Evolutionary conservation across 192 early-diverging fungal species (phyloP), one percentile per base, ranked within the genome.

Genomic region (Allomyces macrogynus): DNA sequence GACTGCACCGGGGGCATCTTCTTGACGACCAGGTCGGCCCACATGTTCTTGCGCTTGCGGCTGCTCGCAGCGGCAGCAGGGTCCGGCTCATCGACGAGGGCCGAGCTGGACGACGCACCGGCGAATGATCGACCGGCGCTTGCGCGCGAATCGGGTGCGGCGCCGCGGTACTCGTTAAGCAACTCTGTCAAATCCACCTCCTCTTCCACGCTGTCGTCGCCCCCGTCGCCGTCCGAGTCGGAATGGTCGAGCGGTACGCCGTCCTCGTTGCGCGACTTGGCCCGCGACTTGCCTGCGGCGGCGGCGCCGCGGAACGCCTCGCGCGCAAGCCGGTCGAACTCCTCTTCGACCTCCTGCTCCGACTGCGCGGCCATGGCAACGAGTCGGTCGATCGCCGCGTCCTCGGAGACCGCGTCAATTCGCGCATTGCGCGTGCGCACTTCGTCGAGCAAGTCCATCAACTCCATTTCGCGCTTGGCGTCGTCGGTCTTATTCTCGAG

Each of bases 381-480:
- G 43, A 86, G 71, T 3, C 68, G 63, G 8, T 84, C 81, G 23
- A 92, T 66, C 10, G 91, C 68, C 10, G 70, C 75, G 60, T 88
- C 86, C 0, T 77, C 72, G 65, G 84, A 83, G 11, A 92, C 77
- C 16, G 92, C 73, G 67, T 95, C 96, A 24, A 75, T 85, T 23
- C 77, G 70, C 0, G 95, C 91, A 68, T 96, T 99, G 63, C 80
- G 73, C 26, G 91, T 88, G 9, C 90, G 76, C 44, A 99, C 87
- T 70, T 99, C 95, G 66, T 97, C 96, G 67, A 99, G 68, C 0
- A 89, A 90, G 71, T 99, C 95, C 67, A 99, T 76, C 63, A 94
- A 89, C 63, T 99, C 95, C 92, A 99, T 95, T 66, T 99, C 96
- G 11, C 91, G 71, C 64, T 95, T 92, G 4, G 90, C 90, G 67